Conservation (phyloP, 169 alveolate genomes). For the Eimeria maxima region DNA sequence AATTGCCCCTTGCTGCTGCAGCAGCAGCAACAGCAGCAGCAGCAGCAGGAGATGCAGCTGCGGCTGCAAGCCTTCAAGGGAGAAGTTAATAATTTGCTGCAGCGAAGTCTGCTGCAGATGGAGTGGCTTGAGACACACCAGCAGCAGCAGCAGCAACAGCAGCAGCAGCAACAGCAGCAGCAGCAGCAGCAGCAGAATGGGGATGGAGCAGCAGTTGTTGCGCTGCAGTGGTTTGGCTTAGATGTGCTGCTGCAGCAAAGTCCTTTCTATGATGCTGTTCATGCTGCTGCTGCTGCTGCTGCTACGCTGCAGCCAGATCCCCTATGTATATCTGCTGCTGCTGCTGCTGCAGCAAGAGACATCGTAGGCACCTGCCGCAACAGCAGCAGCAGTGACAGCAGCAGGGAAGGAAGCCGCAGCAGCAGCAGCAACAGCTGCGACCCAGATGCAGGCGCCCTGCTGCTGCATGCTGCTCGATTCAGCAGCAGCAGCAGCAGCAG, state of each 20-base stretch:
- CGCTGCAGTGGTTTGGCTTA: conserved; percentile 38
- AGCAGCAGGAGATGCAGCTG: background rate
- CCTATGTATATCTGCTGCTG: conserved; percentile 14
- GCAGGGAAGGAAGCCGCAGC: background rate
- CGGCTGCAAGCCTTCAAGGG: background rate
- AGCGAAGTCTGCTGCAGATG: conserved; percentile 11
- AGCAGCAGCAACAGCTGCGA: conserved; percentile 2
- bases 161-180: background rate
- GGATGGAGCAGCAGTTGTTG: conserved; percentile 19
- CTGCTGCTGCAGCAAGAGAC: conserved; percentile 25
- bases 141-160: conserved; percentile 16
- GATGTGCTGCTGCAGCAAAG: background rate
- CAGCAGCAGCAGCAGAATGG: background rate
- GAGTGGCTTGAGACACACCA: background rate
- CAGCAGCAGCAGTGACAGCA: background rate
- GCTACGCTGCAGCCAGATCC: conserved; percentile 44
- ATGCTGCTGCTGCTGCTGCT: too few species aligned
- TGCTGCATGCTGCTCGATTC: background rate
- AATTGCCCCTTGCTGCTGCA: background rate
- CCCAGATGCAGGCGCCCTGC: background rate
- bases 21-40: conserved; percentile 50
- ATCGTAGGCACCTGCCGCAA: too few species aligned
- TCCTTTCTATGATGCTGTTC: background rate
- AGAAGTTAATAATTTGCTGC: background rate
- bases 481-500: background rate